Base-by-base conservation (phyloP, 306 rosid species). In the Cucumis cinereus region DNA sequence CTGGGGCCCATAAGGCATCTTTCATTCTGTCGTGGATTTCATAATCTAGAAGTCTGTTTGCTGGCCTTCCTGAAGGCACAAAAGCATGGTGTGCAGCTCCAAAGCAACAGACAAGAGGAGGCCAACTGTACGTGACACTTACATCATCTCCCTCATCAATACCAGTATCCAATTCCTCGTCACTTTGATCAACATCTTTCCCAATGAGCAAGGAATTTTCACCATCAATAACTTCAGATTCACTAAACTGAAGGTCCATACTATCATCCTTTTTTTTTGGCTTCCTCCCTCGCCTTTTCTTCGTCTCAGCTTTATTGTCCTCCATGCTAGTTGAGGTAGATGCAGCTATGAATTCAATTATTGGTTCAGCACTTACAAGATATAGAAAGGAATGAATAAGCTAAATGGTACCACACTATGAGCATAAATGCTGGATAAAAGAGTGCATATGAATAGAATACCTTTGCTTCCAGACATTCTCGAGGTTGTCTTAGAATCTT, bases 41-140 rank as follows among this genome's bases (percentile, higher is more conserved):
- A 57, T 86, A 81, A 79, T 91, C 79, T 52, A 90, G 20, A 64
- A 94, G 93, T 85, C 98, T 85, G 78, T 91, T 91, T 77, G 97
- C 89, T 0, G 90, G 89, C 85, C 96, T 84, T 78, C 96, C 98
- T 0, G 95, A 90, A 67, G 95, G 95, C 86, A 94, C 96, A 76
- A 94, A 94, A 66, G 90, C 89, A 83, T 94, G 93, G 33, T 90
- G 98, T 7, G 89, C 95, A 33, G 97, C 89, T 78, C 98, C 98
- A 60, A 94, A 91, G 88, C 98, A 94, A 81, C 98, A 94, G 49
- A 94, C 95, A 79, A 94, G 98, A 41, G 97, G 97, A 77, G 98
- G 98, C 98, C 97, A 94, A 64, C 91, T 89, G 60, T 91, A 91
- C 12, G 96, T 83, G 64, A 40, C 75, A 64, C 97, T 91, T 73